Base-by-base conservation (phyloP, 2,329 filamentous ascomycete species). In the Penicillium sp. region DNA sequence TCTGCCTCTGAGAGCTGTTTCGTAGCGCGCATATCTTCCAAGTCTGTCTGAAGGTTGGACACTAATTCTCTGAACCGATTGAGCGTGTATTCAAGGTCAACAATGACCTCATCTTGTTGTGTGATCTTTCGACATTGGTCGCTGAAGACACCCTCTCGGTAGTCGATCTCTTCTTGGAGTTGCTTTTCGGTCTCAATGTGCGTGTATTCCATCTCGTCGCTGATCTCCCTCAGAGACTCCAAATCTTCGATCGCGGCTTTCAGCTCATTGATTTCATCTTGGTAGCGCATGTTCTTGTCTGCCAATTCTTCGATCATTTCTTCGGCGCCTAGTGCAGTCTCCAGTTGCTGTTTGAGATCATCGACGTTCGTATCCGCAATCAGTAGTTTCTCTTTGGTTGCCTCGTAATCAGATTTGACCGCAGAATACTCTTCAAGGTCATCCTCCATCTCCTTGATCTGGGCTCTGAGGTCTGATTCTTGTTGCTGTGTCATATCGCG, bases 131-230 rank as follows among this genome's bases (percentile, higher is more conserved):
- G 86, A 32, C 83, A 82, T 67, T 95, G 89, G 68, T 97, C 93
- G n/a, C 85, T 81, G 60, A 97, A 89, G 56, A 96, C 78, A 51
- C 83, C 84, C 60, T 97, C 92, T 71, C 90, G 91, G 75, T 91
- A 89, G 69, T 97, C 92, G 52, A 97, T 84, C 66, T 97, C 92
- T 65, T 95, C 90, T 71, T 96, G 92, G 74, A 99, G 84, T 70
- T 97, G 92, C 72, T 93, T 96, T 71, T 96, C 91, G 34, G 92
- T 90, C 68, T 97, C 92, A 4, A 94, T 85, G 68, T 97, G 92
- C 68, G 96, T 96, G 65, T 91, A 84, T 71, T 97, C 92, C 3
- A 99, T 85, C 74, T 99, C 94, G 67, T 97, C 92, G 64, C 91
- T 95, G 64, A 97, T 86, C 69, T 99, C 93, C 70, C 92, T 92